Evolutionary conservation across 176 grass and related monocot species (phyloP), one percentile per base, ranked within the genome.

Genomic region (Aegilops sharonensis): DNA sequence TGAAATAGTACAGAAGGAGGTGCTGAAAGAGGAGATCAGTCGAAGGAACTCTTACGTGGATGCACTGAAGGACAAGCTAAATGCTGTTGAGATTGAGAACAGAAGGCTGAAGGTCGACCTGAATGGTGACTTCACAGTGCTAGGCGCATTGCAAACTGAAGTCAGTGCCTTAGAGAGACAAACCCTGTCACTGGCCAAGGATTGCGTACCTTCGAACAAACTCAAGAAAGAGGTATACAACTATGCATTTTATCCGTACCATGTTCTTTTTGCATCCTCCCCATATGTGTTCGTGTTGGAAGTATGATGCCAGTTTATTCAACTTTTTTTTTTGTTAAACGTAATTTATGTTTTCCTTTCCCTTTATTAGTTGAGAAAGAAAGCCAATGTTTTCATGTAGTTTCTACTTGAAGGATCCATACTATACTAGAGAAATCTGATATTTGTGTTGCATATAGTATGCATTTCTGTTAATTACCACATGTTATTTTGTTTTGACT

Each of bases 1-100:
- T 78, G 89, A 88, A 8, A 91, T 94, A 92, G 86, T 94, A 6
- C 92, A 96, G 32, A 96, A 83, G 80, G 89, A 96, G 83, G 92
- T 94, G 14, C 62, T 99, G 83, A 92, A 91, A 68, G 94, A 96
- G 81, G 94, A 99, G 83, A 89, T 96, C 50, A 94, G 85, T 45
- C 65, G 80, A 54, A 88, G 90, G 39, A 95, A 94, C 83, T 92
- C 83, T 35, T 91, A 89, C 4, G 87, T 96, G 56, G 79, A 93
- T 31, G 92, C 84, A 36, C 84, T 99, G 36, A 94, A 94, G 81
- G 86, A 94, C 82, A 99, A 94, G 65, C 86, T 96, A 18, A 91
- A 85, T 42, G 87, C 87, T 37, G 75, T 96, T 29, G 92, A 96
- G 31, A 86, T 84, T 4, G 94, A 99, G 80, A 99, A 96, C 84